Evolutionary conservation across 2,329 filamentous ascomycete genomes (phyloP).

Genomic region (Trichoderma asperellum): DNA sequence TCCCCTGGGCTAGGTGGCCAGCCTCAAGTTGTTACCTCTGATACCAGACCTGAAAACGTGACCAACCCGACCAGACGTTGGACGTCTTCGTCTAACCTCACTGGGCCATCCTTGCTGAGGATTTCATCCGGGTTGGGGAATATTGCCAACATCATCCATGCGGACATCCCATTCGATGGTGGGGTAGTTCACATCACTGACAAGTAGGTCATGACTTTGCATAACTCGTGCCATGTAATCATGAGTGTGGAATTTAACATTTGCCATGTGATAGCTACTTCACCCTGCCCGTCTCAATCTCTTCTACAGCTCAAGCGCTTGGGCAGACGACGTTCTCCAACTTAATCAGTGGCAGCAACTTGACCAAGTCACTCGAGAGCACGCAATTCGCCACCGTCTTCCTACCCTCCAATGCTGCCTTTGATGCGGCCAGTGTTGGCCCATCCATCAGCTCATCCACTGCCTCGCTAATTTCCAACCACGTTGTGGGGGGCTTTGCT

Average conservation of each 20-base stretch:
- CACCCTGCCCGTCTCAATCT: neutral
- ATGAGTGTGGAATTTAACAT: neutral
- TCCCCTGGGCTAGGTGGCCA: neutral
- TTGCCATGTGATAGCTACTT: neutral
- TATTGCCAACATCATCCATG: neutral
- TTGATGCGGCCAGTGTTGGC: neutral
- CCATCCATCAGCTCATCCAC: neutral
- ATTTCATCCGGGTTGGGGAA: constrained; percentile 5
- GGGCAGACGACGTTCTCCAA: constrained; percentile 1
- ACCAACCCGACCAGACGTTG: constrained; percentile 5
- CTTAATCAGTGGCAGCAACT: neutral
- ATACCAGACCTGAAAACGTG: constrained; percentile 7
- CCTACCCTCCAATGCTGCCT: neutral
- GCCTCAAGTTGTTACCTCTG: neutral
- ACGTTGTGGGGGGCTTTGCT: neutral
- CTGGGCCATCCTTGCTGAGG: neutral
- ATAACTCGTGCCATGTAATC: neutral
- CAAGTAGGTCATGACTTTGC: neutral
- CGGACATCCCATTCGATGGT: neutral
- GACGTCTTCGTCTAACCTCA: neutral
- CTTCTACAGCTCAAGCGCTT: neutral
- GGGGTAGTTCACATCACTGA: constrained; percentile 1
- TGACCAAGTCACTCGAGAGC: constrained; percentile 2
- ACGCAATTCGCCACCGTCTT: constrained; percentile 8
- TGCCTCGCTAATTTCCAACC: neutral